Evolutionary conservation across 73 alveolate species (phyloP).

Genomic region (Symbiodinium natans): DNA sequence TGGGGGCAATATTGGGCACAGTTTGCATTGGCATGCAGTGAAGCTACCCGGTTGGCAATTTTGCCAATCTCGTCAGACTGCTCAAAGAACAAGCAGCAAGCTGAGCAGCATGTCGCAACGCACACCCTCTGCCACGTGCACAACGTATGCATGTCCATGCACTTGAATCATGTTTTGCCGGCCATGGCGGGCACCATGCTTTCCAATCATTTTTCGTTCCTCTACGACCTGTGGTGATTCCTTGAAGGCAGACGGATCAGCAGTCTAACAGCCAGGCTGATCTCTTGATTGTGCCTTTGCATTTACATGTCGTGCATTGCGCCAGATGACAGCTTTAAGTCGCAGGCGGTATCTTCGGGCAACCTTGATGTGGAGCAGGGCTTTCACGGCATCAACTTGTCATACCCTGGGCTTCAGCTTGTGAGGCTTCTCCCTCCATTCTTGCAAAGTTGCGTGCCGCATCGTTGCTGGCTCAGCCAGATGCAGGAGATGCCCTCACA

Average conservation of each 20-base stretch:
- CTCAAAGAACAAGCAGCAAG: too few species aligned
- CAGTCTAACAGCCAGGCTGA: neutral
- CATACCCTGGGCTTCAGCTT: conserved; percentile 64
- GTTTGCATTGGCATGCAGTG: neutral
- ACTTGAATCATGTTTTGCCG: neutral
- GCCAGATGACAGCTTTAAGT: neutral
- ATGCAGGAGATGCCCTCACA: conserved; percentile 59
- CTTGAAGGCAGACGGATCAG: neutral
- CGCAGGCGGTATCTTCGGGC: neutral
- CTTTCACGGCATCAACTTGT: conserved; percentile 30
- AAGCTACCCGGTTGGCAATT: too few species aligned
- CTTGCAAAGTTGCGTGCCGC: too few species aligned
- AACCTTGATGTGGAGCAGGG: neutral
- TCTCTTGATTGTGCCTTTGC: neutral
- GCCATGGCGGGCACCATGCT: neutral
- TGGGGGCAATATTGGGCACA: neutral
- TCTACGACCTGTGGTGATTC: neutral
- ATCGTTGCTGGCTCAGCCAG: too few species aligned
- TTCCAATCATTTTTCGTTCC: neutral
- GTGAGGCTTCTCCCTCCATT: conserved; percentile 13
- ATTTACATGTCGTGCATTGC: neutral
- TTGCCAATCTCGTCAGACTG: too few species aligned
- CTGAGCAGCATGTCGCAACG: neutral
- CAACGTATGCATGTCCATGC: neutral
- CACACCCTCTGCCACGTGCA: neutral